A percentile compares a stretch with the other conserved stretches of the same genome.
Conservation (phyloP, 1,284 basidiomycete species). For the Stygiomarasmius scandens region DNA sequence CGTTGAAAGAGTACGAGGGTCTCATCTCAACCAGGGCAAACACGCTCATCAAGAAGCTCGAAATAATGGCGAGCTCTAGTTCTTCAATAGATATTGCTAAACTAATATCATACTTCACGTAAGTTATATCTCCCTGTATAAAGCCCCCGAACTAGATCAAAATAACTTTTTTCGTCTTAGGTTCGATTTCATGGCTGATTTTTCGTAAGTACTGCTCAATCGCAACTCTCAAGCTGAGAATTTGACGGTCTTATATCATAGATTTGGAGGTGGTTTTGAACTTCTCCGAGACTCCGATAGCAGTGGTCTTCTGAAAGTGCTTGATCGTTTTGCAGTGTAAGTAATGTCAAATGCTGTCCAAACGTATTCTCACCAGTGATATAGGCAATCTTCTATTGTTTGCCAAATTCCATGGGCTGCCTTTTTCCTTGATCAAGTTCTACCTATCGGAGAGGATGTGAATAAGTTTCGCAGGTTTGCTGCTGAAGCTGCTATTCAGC, state of each 20-base stretch:
- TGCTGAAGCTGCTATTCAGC: constrained; percentile 30
- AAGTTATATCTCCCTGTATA: constrained; percentile 22
- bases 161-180: constrained; percentile 31
- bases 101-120: constrained; percentile 61
- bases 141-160: neutral
- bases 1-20: constrained; percentile 57
- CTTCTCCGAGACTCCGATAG: constrained; percentile 35
- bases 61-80: constrained; percentile 21
- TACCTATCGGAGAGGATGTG: constrained; percentile 15
- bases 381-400: constrained; percentile 31
- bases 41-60: constrained; percentile 47
- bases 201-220: constrained; percentile 45
- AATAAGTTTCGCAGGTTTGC: constrained; percentile 30
- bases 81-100: constrained; percentile 39
- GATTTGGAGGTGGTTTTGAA: constrained; percentile 23
- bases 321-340: constrained; percentile 38
- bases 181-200: constrained; percentile 66
- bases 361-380: constrained; percentile 1
- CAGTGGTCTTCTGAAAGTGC: constrained; percentile 34
- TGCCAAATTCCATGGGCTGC: constrained; percentile 37
- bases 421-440: neutral
- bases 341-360: constrained; percentile 12
- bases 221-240: too few relatives aligned
- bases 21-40: constrained; percentile 43
- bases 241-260: constrained; percentile 10